Evolutionary conservation across 164 flowering plant genomes (phyloP).

Genomic region (Stephania yunnanensis): DNA sequence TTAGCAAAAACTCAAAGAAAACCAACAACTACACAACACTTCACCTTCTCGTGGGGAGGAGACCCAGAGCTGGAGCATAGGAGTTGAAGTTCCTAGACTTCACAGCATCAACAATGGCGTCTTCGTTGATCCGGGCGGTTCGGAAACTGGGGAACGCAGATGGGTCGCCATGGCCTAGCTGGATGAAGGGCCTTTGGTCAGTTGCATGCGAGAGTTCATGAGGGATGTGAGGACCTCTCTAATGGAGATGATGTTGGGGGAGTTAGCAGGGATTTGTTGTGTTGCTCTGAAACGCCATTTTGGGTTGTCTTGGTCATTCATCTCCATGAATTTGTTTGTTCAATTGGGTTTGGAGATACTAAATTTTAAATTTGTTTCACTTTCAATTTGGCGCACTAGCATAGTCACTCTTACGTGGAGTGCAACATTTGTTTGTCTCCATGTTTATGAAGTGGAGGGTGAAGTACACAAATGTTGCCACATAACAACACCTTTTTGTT

Average conservation of each 20-base stretch:
- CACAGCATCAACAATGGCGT: conserved; percentile 26
- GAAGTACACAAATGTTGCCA: too few relatives aligned
- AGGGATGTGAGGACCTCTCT: conserved; percentile 21
- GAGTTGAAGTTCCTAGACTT: conserved; percentile 25
- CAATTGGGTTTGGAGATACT: too few relatives aligned
- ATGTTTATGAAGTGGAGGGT: too few relatives aligned
- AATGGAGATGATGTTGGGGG: conserved; percentile 6
- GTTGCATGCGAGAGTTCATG: conserved; percentile 10
- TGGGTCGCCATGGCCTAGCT: conserved; percentile 44
- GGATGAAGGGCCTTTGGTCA: conserved; percentile 22
- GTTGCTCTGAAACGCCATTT: conserved; percentile 26
- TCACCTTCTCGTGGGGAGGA: conserved; percentile 28
- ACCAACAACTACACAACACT: too few relatives aligned
- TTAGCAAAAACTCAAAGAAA: too few relatives aligned
- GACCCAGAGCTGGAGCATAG: conserved; percentile 27
- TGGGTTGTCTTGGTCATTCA: not conserved
- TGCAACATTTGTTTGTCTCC: too few relatives aligned
- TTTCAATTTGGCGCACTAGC: too few relatives aligned
- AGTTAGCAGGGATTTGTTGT: conserved; percentile 13
- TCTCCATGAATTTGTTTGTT: too few relatives aligned
- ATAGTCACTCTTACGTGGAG: too few relatives aligned
- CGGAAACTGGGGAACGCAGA: conserved; percentile 32
- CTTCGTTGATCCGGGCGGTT: conserved; percentile 25
- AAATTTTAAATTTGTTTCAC: too few relatives aligned
- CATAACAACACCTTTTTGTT: too few relatives aligned